phyloP scores from a whole-genome alignment of 2,329 filamentous ascomycete genomes.

The Trichoderma sp. region DNA sequence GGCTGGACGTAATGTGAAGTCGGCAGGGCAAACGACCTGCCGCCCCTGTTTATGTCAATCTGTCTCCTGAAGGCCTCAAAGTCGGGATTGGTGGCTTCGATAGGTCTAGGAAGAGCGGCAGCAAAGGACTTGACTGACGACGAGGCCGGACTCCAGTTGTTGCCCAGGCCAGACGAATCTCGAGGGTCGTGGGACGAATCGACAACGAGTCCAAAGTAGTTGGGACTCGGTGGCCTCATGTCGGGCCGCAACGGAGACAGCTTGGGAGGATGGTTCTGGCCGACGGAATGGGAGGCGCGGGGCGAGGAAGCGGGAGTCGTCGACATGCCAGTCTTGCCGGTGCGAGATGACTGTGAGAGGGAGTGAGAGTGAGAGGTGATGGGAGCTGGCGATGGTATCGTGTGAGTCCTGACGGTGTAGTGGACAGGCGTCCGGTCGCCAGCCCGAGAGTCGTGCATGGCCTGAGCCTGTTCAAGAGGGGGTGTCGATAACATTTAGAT shows the following conservation, averaged over 20 bases:
- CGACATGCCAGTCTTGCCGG: slow-evolving; percentile 40
- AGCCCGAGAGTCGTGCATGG: slow-evolving; percentile 36
- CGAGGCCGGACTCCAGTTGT: slow-evolving; percentile 72
- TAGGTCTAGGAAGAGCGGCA: slow-evolving; percentile 64
- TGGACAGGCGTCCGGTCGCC: slow-evolving; percentile 39
- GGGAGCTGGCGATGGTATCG: slow-evolving; percentile 38
- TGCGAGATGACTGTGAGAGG: slow-evolving; percentile 43
- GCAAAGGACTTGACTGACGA: slow-evolving; percentile 70
- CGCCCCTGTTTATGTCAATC: slow-evolving; percentile 60
- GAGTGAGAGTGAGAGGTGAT: slow-evolving; percentile 34
- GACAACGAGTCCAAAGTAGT: slow-evolving; percentile 79
- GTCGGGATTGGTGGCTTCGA: slow-evolving; percentile 71
- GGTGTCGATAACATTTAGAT: slow-evolving; percentile 18
- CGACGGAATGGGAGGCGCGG: slow-evolving; percentile 51
- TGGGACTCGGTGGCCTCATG: slow-evolving; percentile 63
- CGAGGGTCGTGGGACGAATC: slow-evolving; percentile 60
- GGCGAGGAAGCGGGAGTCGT: slow-evolving; percentile 55
- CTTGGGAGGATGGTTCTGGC: slow-evolving; percentile 53
- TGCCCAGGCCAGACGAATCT: slow-evolving; percentile 63
- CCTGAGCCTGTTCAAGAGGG: slow-evolving; percentile 18
- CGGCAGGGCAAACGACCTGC: slow-evolving; percentile 46
- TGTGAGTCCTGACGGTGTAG: slow-evolving; percentile 48
- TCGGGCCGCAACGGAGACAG: slow-evolving; percentile 45
- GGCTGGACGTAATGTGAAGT: slow-evolving; percentile 45
- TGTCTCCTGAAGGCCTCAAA: slow-evolving; percentile 76